Evolutionary conservation across 129 eudicot species (phyloP), one percentile per base, ranked within the genome.

Genomic region (Mikania micrantha): DNA sequence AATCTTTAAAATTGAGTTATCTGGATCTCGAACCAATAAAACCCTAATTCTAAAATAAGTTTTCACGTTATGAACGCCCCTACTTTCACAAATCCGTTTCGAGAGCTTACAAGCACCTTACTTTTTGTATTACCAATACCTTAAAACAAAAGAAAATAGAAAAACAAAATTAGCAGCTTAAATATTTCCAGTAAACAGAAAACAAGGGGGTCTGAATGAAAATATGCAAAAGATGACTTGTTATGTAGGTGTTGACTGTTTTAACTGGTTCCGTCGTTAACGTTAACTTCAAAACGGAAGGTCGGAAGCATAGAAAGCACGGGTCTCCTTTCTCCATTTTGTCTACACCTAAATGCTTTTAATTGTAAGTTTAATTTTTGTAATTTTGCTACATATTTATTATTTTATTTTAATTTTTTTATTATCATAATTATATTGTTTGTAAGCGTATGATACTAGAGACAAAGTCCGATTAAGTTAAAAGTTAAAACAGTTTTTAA

Each of bases 261-360:
- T 67, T 47, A 67, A 47, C 53, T 75, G 80, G 68, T 75, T 64
- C 19, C 70, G 75, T 75, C 80, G 74, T 75, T 68, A 73, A 67
- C 75, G 75, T 68, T 68, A 60, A 67, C 7, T 49, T 50, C 68
- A 62, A 60, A 67, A 67, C 7, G 35, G 64, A 74, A 47, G 27
- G 50, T n/a, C 60, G 44, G 10, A 67, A 25, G 59, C 47, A 35
- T 15, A 67, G 17, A 67, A 67, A 35, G 67, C 70, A 59, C 36
- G 41, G 32, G 35, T 45, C 60, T 59, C 3, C 53, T 67, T 44
- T 35, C 45, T 49, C 22, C 2, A 16, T 50, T 73, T 73, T 73
- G 77, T 73, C 77, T 52, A 10, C 50, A 71, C 4, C 47, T 60
- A 45, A 8, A n/a, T 49, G 3, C 27, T 24, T 59, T 62, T 32